Conservation (phyloP, 208 protist species). For the Trypanosoma rangeli region DNA sequence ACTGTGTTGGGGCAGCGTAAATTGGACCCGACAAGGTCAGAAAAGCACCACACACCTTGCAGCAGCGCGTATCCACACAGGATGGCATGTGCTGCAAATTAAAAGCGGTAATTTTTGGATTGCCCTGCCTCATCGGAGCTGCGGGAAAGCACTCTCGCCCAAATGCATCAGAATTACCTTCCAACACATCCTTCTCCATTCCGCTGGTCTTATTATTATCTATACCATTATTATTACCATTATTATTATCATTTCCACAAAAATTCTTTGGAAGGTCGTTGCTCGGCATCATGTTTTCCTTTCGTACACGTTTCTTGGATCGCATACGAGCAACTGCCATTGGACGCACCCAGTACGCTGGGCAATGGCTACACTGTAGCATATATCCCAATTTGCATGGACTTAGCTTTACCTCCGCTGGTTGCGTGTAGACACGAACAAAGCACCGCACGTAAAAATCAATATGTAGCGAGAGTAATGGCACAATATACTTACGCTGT, state of each 20-base stretch:
- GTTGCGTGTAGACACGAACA: slow-evolving; percentile 95
- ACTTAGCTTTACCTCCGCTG: slow-evolving; percentile 88
- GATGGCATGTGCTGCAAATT: slow-evolving; percentile 31
- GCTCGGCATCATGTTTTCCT: not conserved
- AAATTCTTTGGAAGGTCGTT: not conserved
- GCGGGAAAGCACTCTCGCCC: slow-evolving; percentile 43
- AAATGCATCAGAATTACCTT: slow-evolving; percentile 12
- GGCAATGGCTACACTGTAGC: slow-evolving; percentile 95
- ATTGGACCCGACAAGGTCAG: slow-evolving; percentile 92
- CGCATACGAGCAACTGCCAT: slow-evolving; percentile 56
- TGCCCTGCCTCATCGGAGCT: slow-evolving; percentile 37
- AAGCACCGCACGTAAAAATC: slow-evolving; percentile 99
- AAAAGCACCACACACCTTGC: slow-evolving; percentile 78
- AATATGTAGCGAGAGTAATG: slow-evolving; percentile 96
- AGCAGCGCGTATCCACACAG: slow-evolving; percentile 30
- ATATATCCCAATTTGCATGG: slow-evolving; percentile 89
- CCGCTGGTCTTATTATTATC: slow-evolving; percentile 3
- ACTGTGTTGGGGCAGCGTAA: slow-evolving; percentile 92
- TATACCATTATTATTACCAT: slow-evolving; percentile 1
- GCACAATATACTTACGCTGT: slow-evolving; percentile 96
- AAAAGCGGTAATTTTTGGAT: slow-evolving; percentile 46
- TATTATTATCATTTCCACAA: slow-evolving; percentile 15
- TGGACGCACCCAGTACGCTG: slow-evolving; percentile 91
- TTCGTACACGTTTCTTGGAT: slow-evolving; percentile 20
- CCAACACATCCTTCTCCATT: not conserved